Conservation (phyloP, 2,329 filamentous ascomycete genomes). For the Colletotrichum liaoningense region DNA sequence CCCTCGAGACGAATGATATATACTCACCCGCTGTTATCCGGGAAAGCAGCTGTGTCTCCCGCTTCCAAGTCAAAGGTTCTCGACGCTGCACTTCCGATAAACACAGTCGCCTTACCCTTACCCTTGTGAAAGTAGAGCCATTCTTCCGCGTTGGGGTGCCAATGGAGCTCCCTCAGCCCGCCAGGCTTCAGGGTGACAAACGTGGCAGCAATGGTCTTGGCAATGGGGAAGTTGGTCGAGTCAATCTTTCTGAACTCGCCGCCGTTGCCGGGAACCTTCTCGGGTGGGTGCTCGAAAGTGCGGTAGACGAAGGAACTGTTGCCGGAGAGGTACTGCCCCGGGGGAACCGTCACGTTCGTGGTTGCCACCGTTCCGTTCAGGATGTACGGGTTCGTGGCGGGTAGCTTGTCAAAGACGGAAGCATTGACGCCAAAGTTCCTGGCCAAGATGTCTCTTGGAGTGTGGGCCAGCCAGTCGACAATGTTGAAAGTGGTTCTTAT, state of each 20-base stretch:
- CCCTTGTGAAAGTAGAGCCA: slow-evolving; percentile 79
- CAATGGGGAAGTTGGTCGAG: slow-evolving; percentile 73
- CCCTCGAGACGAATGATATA: not conserved
- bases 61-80: slow-evolving; percentile 75
- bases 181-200: slow-evolving; percentile 73
- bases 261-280: slow-evolving; percentile 69
- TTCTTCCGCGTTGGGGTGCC: slow-evolving; percentile 78
- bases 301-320: slow-evolving; percentile 73
- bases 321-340: slow-evolving; percentile 52
- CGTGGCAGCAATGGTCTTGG: slow-evolving; percentile 73
- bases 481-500: slow-evolving; percentile 77
- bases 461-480: slow-evolving; percentile 77
- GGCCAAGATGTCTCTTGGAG: slow-evolving; percentile 70
- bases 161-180: slow-evolving; percentile 74
- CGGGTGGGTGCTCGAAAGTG: slow-evolving; percentile 64
- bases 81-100: slow-evolving; percentile 69
- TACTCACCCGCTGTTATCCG: slow-evolving; percentile 68
- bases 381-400: slow-evolving; percentile 71
- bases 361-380: slow-evolving; percentile 64
- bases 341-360: slow-evolving; percentile 56
- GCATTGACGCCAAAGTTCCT: slow-evolving; percentile 76
- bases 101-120: slow-evolving; percentile 70
- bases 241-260: slow-evolving; percentile 74
- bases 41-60: slow-evolving; percentile 77
- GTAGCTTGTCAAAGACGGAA: slow-evolving; percentile 69